Evolutionary conservation across 2,329 filamentous ascomycete species (phyloP).

Genomic region (Lachnellula arida): DNA sequence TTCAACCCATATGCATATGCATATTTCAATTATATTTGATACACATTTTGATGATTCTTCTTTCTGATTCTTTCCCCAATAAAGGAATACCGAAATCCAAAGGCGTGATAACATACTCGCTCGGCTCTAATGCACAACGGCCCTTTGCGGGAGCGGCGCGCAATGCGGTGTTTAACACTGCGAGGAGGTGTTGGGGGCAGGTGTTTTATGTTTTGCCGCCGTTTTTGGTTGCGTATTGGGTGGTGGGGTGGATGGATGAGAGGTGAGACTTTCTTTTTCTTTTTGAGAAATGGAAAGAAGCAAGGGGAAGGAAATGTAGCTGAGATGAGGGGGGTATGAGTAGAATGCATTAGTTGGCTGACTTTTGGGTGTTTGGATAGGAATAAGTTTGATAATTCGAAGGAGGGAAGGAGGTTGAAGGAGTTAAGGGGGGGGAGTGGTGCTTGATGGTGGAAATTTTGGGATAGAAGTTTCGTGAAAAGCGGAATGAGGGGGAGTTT

Average conservation of each 20-base stretch:
- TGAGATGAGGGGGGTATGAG: too few species aligned
- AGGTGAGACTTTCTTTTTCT: constrained; percentile 63
- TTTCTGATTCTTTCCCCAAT: too few species aligned
- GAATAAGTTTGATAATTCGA: constrained; percentile 75
- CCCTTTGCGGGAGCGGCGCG: constrained; percentile 70
- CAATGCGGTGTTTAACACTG: constrained; percentile 89
- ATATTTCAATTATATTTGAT: not conserved
- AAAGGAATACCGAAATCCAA: constrained; percentile 39
- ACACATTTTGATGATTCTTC: not conserved
- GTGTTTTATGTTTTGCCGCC: constrained; percentile 85
- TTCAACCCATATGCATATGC: not conserved
- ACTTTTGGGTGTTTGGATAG: constrained; percentile 36
- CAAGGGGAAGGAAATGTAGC: too few species aligned
- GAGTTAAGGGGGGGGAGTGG: not conserved
- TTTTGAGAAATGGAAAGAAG: not conserved
- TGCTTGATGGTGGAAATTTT: not conserved
- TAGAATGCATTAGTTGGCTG: not conserved
- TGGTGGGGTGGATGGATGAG: constrained; percentile 83
- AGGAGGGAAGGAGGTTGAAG: constrained; percentile 36
- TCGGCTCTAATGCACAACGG: constrained; percentile 82
- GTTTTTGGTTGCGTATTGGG: constrained; percentile 68
- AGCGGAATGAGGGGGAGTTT: not conserved
- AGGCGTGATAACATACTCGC: constrained; percentile 62
- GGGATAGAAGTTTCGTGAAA: not conserved
- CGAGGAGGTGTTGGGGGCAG: constrained; percentile 75